Conservation (phyloP, 1,284 basidiomycete genomes). For the Phlebopus sp. region DNA sequence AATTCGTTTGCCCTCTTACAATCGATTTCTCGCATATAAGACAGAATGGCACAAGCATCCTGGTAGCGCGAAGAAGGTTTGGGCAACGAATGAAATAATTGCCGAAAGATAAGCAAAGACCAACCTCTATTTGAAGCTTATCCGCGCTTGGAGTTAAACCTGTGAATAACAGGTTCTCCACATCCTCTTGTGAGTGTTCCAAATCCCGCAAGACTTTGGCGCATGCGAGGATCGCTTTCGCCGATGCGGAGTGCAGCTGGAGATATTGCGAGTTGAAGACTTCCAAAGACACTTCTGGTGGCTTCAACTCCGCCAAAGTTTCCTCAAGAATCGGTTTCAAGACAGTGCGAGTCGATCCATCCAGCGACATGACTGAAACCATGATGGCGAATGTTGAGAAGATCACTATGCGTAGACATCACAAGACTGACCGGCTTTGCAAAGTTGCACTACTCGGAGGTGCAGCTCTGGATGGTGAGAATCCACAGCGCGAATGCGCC, state of each 20-base stretch:
- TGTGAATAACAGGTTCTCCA: slow-evolving; percentile 59
- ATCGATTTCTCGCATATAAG: slow-evolving; percentile 46
- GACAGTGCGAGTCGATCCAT: slow-evolving; percentile 41
- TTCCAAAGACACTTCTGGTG: slow-evolving; percentile 56
- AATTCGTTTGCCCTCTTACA: slow-evolving; percentile 61
- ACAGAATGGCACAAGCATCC: slow-evolving; percentile 47
- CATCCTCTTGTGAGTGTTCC: slow-evolving; percentile 48
- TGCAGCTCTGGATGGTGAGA: slow-evolving; percentile 68
- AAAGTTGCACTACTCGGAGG: slow-evolving; percentile 66
- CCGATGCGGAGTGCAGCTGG: slow-evolving; percentile 54
- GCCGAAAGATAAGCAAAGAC: slow-evolving; percentile 11
- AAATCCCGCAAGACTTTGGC: slow-evolving; percentile 53
- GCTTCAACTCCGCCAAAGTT: slow-evolving; percentile 50
- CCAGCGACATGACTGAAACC: slow-evolving; percentile 39
- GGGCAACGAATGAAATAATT: background rate
- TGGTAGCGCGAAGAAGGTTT: slow-evolving; percentile 19
- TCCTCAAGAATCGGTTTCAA: slow-evolving; percentile 43
- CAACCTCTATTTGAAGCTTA: slow-evolving; percentile 52
- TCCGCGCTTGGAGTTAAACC: slow-evolving; percentile 44
- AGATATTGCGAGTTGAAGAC: slow-evolving; percentile 74
- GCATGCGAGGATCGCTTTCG: slow-evolving; percentile 55
- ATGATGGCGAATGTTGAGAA: background rate
- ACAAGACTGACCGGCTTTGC: slow-evolving; percentile 44
- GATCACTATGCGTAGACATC: background rate
- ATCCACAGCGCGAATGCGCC: slow-evolving; percentile 55